These are phyloP conservation scores for Coemansia nantahalensis DNA, from an alignment of 192 early-diverging fungal genomes.

Conservation along the genomic window DNA sequence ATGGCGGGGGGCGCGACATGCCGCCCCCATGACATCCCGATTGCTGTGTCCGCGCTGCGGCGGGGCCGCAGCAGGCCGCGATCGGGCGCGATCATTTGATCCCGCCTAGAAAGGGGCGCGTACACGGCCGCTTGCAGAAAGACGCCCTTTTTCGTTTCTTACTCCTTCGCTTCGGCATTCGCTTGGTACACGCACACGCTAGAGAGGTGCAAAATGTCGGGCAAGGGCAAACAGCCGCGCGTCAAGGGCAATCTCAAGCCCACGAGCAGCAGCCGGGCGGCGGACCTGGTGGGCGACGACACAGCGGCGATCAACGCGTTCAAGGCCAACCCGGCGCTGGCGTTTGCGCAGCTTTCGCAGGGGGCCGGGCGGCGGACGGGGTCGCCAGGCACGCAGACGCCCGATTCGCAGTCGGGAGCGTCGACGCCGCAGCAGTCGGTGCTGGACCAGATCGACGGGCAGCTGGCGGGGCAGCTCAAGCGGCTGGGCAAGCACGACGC, in stretches of 20 bases:
- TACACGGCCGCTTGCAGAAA: too few species aligned
- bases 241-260: conserved; percentile 85
- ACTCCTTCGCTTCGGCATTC: too few species aligned
- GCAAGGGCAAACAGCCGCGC: conserved; percentile 59
- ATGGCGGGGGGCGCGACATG: too few species aligned
- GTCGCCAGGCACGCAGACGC: background rate
- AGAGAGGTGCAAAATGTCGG: too few species aligned
- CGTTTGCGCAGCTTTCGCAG: conserved; percentile 68
- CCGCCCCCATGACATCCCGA: too few species aligned
- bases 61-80: too few species aligned
- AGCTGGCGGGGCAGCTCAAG: conserved; percentile 75
- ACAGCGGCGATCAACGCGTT: conserved; percentile 46
- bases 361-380: background rate
- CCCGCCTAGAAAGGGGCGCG: too few species aligned
- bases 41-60: too few species aligned
- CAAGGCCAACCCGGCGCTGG: conserved; percentile 55
- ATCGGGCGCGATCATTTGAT: too few species aligned
- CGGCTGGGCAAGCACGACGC: conserved; percentile 85
- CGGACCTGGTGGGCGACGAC: conserved; percentile 40
- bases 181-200: too few species aligned
- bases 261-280: conserved; percentile 67
- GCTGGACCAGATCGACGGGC: conserved; percentile 57
- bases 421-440: conserved; percentile 16
- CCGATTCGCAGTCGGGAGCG: conserved; percentile 3
- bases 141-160: too few species aligned